phyloP scores from a whole-genome alignment of 2,329 filamentous ascomycete species.

The Aspergillus alliaceus region DNA sequence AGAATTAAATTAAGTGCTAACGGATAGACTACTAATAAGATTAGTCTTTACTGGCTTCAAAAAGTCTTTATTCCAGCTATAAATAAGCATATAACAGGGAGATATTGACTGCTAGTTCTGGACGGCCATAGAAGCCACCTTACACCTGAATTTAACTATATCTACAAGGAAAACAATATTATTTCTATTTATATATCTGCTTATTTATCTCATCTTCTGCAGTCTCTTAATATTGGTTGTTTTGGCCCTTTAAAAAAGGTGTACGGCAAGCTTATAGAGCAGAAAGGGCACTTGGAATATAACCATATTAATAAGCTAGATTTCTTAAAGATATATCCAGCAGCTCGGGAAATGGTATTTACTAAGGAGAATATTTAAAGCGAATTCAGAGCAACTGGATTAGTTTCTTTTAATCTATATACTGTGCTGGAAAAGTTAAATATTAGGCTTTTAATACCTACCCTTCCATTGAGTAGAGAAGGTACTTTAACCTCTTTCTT shows the following conservation, averaged over 20 bases:
- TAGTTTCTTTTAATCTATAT: neutral
- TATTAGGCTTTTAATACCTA: neutral
- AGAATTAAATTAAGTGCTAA: conserved; percentile 2
- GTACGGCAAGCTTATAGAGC: neutral
- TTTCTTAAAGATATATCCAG: neutral
- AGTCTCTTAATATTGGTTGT: too few relatives aligned
- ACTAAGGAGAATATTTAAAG: neutral
- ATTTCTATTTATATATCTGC: too few relatives aligned
- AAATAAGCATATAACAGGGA: too few relatives aligned
- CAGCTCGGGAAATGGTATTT: neutral
- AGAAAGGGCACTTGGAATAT: neutral
- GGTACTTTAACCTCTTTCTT: neutral
- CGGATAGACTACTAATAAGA: conserved; percentile 5
- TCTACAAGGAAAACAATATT: too few relatives aligned
- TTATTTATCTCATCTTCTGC: too few relatives aligned
- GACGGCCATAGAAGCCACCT: too few relatives aligned
- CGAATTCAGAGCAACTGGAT: neutral
- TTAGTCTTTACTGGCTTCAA: too few relatives aligned
- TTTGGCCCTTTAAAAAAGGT: conserved; percentile 7
- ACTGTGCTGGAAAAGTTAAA: neutral
- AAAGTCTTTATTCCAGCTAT: conserved; percentile 6
- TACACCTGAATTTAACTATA: too few relatives aligned
- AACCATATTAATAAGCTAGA: conserved; percentile 12
- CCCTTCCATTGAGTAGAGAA: neutral
- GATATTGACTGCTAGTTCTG: too few relatives aligned